Conservation (phyloP, 2,329 filamentous ascomycete genomes). For the Trichoderma sp. region DNA sequence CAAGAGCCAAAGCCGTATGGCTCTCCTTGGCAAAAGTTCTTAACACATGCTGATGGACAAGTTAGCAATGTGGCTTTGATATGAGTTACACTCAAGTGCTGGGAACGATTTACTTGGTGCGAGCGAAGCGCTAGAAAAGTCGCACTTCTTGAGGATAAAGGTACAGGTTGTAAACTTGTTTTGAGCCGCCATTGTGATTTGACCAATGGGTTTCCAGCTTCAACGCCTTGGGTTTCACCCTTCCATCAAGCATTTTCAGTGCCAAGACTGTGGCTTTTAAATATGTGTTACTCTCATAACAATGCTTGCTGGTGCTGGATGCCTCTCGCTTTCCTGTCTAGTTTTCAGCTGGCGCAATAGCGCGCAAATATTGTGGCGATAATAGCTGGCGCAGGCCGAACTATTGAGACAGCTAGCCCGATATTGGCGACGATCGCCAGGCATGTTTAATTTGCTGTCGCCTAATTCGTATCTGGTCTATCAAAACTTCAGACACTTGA, state of each 20-base stretch:
- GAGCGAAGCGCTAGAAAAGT: conserved; percentile 5
- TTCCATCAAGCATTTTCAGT: not conserved
- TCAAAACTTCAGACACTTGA: not conserved
- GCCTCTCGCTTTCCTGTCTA: not conserved
- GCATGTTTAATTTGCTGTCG: not conserved
- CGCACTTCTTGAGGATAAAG: conserved; percentile 1
- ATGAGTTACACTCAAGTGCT: not conserved
- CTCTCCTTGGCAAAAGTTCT: conserved; percentile 8
- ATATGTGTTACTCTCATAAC: not conserved
- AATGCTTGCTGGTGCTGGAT: not conserved
- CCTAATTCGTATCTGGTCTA: not conserved
- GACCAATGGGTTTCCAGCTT: not conserved
- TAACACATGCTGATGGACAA: not conserved
- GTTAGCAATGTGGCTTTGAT: not conserved
- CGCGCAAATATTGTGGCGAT: conserved; percentile 3
- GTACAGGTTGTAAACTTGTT: conserved; percentile 10
- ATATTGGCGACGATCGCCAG: conserved; percentile 2
- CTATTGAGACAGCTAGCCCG: conserved; percentile 11
- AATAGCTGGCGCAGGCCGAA: not conserved
- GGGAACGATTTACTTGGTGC: not conserved
- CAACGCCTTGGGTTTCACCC: not conserved
- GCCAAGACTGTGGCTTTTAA: conserved; percentile 8
- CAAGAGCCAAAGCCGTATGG: conserved; percentile 17
- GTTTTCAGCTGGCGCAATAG: conserved; percentile 1
- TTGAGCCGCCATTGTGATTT: not conserved